Conservation (phyloP, 768 basidiomycete species). For the Boletales sp. region DNA sequence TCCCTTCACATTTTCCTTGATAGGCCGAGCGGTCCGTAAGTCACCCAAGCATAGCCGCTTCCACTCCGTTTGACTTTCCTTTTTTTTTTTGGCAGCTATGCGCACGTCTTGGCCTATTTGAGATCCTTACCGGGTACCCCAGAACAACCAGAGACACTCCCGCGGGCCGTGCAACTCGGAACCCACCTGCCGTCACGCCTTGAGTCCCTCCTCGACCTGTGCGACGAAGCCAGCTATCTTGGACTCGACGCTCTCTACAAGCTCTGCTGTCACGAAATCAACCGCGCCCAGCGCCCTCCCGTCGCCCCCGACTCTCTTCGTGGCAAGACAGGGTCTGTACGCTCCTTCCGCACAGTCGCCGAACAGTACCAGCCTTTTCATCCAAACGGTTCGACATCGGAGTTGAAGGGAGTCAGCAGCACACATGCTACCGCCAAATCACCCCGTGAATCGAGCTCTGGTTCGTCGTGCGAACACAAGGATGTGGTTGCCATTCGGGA, state of each 20-base stretch:
- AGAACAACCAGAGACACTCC: slow-evolving; percentile 51
- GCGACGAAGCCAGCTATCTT: slow-evolving; percentile 78
- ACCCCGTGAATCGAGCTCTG: slow-evolving; percentile 4
- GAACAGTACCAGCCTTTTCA: slow-evolving; percentile 43
- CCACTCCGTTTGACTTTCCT: background rate
- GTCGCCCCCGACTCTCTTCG: slow-evolving; percentile 30
- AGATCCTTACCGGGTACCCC: slow-evolving; percentile 49
- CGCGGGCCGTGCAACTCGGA: slow-evolving; percentile 51
- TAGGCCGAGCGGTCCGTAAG: slow-evolving; percentile 76
- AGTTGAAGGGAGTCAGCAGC: background rate
- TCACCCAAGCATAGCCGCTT: slow-evolving; percentile 9
- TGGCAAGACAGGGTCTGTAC: slow-evolving; percentile 53
- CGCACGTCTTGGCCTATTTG: slow-evolving; percentile 68
- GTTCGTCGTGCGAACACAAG: slow-evolving; percentile 12
- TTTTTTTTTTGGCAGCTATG: slow-evolving; percentile 45
- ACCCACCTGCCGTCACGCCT: slow-evolving; percentile 46
- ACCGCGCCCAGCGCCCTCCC: slow-evolving; percentile 42
- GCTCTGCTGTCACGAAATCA: slow-evolving; percentile 67
- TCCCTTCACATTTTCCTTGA: slow-evolving; percentile 72
- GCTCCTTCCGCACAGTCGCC: slow-evolving; percentile 57
- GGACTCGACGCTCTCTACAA: slow-evolving; percentile 60
- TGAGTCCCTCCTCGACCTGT: slow-evolving; percentile 67
- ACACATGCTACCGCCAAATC: background rate
- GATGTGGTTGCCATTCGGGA: slow-evolving; percentile 7
- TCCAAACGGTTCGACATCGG: slow-evolving; percentile 7